phyloP scores from a whole-genome alignment of 2,329 filamentous ascomycete species.

The Botrytis galanthina region DNA sequence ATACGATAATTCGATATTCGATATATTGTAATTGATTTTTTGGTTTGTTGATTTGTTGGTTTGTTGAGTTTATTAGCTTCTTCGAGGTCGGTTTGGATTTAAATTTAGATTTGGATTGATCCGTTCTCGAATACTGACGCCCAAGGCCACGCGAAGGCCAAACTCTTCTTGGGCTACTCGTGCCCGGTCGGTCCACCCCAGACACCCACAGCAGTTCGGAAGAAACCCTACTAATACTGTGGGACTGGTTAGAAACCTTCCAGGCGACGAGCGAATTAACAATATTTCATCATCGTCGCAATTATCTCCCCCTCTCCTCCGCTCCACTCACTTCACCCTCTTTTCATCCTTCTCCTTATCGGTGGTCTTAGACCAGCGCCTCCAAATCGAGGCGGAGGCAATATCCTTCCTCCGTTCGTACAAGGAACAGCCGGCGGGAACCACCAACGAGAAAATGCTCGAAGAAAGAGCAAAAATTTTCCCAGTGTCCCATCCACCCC shows the following conservation, averaged over 20 bases:
- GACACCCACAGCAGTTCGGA: background rate
- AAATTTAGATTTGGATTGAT: background rate
- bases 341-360: too few species aligned
- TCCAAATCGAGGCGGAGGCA: too few species aligned
- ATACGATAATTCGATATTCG: background rate
- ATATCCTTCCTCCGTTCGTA: too few species aligned
- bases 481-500: too few species aligned
- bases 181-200: background rate
- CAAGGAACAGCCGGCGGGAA: too few species aligned
- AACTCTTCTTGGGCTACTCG: slow-evolving; percentile 3
- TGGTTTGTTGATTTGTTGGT: background rate
- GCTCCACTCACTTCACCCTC: too few species aligned
- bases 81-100: background rate
- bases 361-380: too few species aligned
- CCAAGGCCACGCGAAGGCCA: background rate
- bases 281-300: background rate
- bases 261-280: background rate
- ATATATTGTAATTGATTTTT: background rate
- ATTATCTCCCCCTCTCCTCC: background rate
- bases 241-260: background rate
- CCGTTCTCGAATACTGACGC: background rate
- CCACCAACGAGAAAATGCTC: too few species aligned
- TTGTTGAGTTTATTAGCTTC: slow-evolving; percentile 4
- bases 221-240: background rate
- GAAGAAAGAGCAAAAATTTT: too few species aligned